Evolutionary conservation across 257 asterid genomes (phyloP).

Genomic region (Ilex aquifolium): DNA sequence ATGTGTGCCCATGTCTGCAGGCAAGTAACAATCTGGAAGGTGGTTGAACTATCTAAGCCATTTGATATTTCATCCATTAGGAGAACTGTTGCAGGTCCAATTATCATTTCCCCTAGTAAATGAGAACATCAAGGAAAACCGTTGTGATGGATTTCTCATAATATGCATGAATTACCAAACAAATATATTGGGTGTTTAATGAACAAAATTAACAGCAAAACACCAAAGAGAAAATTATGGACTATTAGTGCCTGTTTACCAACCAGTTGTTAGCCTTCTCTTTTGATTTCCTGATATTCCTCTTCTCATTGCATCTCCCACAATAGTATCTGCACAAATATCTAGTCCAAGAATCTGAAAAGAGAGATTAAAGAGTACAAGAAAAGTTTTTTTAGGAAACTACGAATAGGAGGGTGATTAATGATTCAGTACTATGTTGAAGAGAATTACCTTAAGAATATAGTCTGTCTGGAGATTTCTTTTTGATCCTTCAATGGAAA

Average conservation of each 20-base stretch:
- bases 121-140: neutral
- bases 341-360: slow-evolving; percentile 1
- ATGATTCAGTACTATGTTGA: neutral
- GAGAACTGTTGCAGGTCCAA: neutral
- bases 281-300: neutral
- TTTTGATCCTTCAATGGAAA: slow-evolving; percentile 44
- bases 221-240: neutral
- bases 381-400: neutral
- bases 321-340: neutral
- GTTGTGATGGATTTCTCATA: neutral
- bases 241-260: neutral
- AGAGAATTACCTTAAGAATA: slow-evolving; percentile 32
- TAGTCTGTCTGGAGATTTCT: slow-evolving; percentile 43
- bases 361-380: neutral
- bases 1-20: neutral
- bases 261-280: neutral
- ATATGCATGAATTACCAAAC: neutral
- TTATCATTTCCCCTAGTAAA: neutral
- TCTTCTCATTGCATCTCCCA: neutral
- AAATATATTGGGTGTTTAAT: neutral
- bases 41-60: neutral
- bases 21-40: neutral
- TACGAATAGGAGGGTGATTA: neutral
- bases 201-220: neutral
- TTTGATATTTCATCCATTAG: neutral